These are phyloP conservation scores for Leersia perrieri DNA, from an alignment of 176 grass and related monocot species.

Conservation along the genomic window DNA sequence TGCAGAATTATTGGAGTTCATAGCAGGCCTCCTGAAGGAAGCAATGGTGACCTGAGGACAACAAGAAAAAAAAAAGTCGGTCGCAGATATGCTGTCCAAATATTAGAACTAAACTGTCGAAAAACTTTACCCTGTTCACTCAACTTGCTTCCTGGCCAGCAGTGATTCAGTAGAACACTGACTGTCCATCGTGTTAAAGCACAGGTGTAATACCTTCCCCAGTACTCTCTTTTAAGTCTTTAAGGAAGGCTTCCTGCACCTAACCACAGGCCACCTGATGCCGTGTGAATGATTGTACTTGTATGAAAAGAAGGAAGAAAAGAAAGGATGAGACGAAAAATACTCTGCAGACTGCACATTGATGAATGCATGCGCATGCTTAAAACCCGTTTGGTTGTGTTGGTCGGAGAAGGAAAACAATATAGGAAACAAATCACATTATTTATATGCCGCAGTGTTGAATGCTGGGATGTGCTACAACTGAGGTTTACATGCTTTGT, in stretches of 20 bases:
- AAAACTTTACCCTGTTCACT: background rate
- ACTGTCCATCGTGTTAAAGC: background rate
- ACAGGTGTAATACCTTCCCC: background rate
- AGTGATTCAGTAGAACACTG: slow-evolving; percentile 11
- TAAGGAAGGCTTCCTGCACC: slow-evolving; percentile 6
- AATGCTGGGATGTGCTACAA: background rate
- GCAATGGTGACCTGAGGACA: background rate
- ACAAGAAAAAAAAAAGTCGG: background rate
- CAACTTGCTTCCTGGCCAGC: background rate
- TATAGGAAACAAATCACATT: background rate
- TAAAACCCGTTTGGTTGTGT: background rate
- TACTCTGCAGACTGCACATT: background rate
- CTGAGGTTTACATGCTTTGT: background rate
- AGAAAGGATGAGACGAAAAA: background rate
- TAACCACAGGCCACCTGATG: slow-evolving; percentile 5
- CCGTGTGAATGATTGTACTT: slow-evolving; percentile 19
- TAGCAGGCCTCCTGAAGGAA: background rate
- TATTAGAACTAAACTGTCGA: background rate
- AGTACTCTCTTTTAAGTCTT: background rate
- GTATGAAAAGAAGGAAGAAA: background rate
- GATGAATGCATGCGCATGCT: background rate
- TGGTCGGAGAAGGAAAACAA: background rate
- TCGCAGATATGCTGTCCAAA: background rate
- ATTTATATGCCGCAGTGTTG: background rate
- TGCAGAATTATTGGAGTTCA: slow-evolving; percentile 27